phyloP scores from a whole-genome alignment of 2,329 filamentous ascomycete genomes.

The Elsinoe batatas region DNA sequence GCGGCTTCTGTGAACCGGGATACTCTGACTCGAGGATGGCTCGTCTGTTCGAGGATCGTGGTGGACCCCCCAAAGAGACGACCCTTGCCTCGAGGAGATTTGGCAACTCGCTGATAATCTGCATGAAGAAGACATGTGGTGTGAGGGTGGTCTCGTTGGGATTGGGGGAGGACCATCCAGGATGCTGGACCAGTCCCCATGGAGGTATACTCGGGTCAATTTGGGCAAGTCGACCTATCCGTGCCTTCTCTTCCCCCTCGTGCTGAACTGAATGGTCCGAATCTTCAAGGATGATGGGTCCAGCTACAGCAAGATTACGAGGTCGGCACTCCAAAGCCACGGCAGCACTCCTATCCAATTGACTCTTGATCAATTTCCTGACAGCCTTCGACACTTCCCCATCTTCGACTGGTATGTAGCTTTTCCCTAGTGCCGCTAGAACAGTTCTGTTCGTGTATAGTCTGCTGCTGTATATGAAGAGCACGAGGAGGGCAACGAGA shows the following conservation, averaged over 20 bases:
- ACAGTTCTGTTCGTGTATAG: slow-evolving; percentile 77
- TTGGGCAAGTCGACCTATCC: slow-evolving; percentile 18
- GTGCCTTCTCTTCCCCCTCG: slow-evolving; percentile 13
- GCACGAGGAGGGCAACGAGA: slow-evolving; percentile 57
- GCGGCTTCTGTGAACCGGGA: slow-evolving; percentile 45
- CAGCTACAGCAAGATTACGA: slow-evolving; percentile 38
- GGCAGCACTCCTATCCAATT: slow-evolving; percentile 65
- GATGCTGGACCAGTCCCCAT: slow-evolving; percentile 80
- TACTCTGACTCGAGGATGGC: slow-evolving; percentile 60
- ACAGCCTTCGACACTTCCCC: slow-evolving; percentile 70
- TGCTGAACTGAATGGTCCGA: slow-evolving; percentile 1
- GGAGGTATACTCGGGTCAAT: slow-evolving; percentile 34
- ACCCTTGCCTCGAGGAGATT: slow-evolving; percentile 88
- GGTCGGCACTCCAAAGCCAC: slow-evolving; percentile 72
- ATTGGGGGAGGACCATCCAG: slow-evolving; percentile 77
- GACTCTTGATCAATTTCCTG: slow-evolving; percentile 61
- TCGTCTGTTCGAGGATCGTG: slow-evolving; percentile 43
- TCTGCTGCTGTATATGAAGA: slow-evolving; percentile 71
- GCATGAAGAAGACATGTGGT: slow-evolving; percentile 71
- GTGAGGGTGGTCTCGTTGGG: slow-evolving; percentile 50
- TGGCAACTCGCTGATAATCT: slow-evolving; percentile 73
- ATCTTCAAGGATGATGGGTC: slow-evolving; percentile 21
- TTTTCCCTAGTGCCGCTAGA: slow-evolving; percentile 73
- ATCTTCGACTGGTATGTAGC: slow-evolving; percentile 76
- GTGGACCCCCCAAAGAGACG: slow-evolving; percentile 56